Evolutionary conservation across 106 monocot genomes (phyloP).

Genomic region (Allium cepa): DNA sequence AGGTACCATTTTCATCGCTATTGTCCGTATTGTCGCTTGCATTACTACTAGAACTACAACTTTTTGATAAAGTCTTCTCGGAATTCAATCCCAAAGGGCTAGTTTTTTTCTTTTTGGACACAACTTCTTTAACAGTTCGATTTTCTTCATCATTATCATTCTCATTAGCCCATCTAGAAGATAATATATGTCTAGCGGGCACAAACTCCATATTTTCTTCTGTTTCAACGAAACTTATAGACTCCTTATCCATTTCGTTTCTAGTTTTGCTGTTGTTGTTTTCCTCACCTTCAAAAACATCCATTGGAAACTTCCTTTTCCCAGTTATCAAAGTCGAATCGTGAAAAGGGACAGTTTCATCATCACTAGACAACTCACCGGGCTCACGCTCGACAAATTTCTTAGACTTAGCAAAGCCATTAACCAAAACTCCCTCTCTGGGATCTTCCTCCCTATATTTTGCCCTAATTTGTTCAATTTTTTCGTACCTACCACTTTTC

Average conservation of each 20-base stretch:
- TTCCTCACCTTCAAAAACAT: slow-evolving; percentile 38
- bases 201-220: slow-evolving; percentile 41
- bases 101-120: slow-evolving; percentile 42
- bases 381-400: slow-evolving; percentile 39
- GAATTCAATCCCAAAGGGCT: slow-evolving; percentile 11
- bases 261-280: not conserved
- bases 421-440: slow-evolving; percentile 14
- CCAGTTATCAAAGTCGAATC: slow-evolving; percentile 4
- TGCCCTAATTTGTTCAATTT: slow-evolving; percentile 1
- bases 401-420: not conserved
- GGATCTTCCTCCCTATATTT: slow-evolving; percentile 4
- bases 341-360: slow-evolving; percentile 4
- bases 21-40: slow-evolving; percentile 32
- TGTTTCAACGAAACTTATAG: slow-evolving; percentile 13
- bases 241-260: not conserved
- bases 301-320: slow-evolving; percentile 69
- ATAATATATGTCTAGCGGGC: slow-evolving; percentile 45
- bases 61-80: slow-evolving; percentile 20
- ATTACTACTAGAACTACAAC: slow-evolving; percentile 29
- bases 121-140: slow-evolving; percentile 6
- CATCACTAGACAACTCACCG: slow-evolving; percentile 50
- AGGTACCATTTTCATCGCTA: slow-evolving; percentile 15
- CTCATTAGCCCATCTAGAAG: slow-evolving; percentile 70
- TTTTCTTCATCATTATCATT: slow-evolving; percentile 42
- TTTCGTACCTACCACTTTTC: slow-evolving; percentile 15